Base-by-base conservation (phyloP, 768 basidiomycete genomes). In the Boletus sp. region DNA sequence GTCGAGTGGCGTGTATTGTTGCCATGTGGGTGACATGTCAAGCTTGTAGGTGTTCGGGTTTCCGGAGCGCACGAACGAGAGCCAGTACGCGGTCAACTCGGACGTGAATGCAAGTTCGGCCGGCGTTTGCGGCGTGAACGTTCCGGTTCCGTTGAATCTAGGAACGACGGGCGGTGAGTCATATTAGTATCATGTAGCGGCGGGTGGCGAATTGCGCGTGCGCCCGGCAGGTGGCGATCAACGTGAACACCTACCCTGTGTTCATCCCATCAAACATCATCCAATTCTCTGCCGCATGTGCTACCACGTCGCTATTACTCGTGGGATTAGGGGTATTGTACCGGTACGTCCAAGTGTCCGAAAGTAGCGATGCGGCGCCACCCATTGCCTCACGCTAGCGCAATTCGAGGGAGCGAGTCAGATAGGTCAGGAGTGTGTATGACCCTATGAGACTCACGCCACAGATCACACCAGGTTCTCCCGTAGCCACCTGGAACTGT, bases 211-310 rank as follows among this genome's bases (percentile, higher is more conserved):
- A 7, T 35, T 47, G 50, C 56, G 46, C 12, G 37, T 1, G 2
- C 33, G 5, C 52, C 32, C 14, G 55, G 46, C 36, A 5, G 45
- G 29, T 32, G 30, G 42, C 20, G 14, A 55, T 33, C 45, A 20
- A 29, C n/a, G 15, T 47, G 47, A 30, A 18, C 40, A 62, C 75
- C 18, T 63, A 84, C 86, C 85, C 85, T 32, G 84, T 84, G 55
- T 80, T 81, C 2, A 76, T 79, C 1, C 86, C 85, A 20, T 69
- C 67, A 72, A 84, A 85, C 84, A 86, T 82, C 82, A 84, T 85
- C 80, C 81, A 85, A 62, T 86, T 85, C 65, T 84, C 85, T 1
- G 85, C 76, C 7, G 84, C 78, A 58, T 85, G 84, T 2, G 51
- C 67, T 1, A 82, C 79, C 9, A 50, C 24, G 24, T 24, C 71